These are phyloP conservation scores for Ustilago loliicola DNA, from an alignment of 1,284 basidiomycete genomes.

Conservation along the genomic window DNA sequence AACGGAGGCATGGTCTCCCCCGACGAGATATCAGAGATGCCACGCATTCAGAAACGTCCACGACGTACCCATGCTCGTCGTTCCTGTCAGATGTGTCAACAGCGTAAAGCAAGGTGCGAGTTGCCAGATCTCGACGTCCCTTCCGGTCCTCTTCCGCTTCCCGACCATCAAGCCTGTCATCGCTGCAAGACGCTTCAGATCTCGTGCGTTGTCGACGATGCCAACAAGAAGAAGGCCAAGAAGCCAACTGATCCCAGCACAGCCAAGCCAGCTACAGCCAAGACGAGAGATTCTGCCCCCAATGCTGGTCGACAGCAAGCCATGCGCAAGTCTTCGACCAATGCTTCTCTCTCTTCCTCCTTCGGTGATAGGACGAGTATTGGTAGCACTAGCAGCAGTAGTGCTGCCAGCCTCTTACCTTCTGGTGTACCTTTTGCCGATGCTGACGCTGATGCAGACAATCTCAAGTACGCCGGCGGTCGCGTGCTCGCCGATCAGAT, in stretches of 20 bases:
- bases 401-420: constrained; percentile 11
- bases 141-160: constrained; percentile 35
- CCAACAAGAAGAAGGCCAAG: constrained; percentile 39
- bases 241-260: constrained; percentile 5
- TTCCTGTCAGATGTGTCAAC: constrained; percentile 50
- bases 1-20: not conserved
- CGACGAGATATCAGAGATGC: constrained; percentile 18
- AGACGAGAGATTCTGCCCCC: constrained; percentile 5
- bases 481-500: constrained; percentile 43
- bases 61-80: constrained; percentile 48
- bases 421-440: constrained; percentile 17
- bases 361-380: constrained; percentile 12
- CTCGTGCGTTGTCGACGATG: constrained; percentile 46
- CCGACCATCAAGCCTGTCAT: constrained; percentile 40
- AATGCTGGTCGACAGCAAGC: constrained; percentile 9
- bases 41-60: constrained; percentile 40
- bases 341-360: constrained; percentile 22
- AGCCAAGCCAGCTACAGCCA: not conserved
- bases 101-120: constrained; percentile 51
- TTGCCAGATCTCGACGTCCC: constrained; percentile 44
- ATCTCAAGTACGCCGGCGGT: constrained; percentile 38
- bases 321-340: constrained; percentile 26
- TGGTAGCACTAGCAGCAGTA: constrained; percentile 19
- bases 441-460: constrained; percentile 21
- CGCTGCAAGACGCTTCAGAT: constrained; percentile 46